Evolutionary conservation across 306 rosid genomes (phyloP).

Genomic region (Sicyos baderoa): DNA sequence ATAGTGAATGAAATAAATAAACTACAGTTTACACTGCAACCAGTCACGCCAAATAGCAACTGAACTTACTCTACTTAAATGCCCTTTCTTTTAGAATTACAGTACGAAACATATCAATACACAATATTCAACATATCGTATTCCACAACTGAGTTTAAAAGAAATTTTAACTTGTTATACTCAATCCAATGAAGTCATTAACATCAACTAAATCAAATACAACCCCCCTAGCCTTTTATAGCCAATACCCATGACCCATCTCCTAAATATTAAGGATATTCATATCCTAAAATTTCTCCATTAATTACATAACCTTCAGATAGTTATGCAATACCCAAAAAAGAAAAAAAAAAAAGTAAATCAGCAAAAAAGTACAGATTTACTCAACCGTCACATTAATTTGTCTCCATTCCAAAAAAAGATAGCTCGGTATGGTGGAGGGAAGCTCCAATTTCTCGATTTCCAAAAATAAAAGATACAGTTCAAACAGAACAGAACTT

Average conservation of each 20-base stretch:
- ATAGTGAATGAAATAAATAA: background rate
- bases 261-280: background rate
- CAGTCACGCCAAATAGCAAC: background rate
- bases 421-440: too few species aligned
- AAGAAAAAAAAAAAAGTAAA: too few species aligned
- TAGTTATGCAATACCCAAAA: background rate
- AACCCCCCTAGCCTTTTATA: background rate
- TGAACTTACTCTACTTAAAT: background rate
- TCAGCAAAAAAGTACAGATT: background rate
- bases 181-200: background rate
- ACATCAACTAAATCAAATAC: background rate
- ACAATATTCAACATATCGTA: background rate
- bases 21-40: background rate
- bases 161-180: background rate
- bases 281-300: background rate
- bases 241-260: background rate
- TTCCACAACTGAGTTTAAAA: background rate
- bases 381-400: too few species aligned
- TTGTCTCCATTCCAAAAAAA: too few species aligned
- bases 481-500: background rate
- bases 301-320: conserved; percentile 1
- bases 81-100: background rate
- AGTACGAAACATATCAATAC: background rate
- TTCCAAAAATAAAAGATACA: background rate
- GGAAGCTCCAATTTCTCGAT: too few species aligned